These are phyloP conservation scores for Solanum paucissectum DNA, from an alignment of 257 asterid species.

Conservation along the genomic window DNA sequence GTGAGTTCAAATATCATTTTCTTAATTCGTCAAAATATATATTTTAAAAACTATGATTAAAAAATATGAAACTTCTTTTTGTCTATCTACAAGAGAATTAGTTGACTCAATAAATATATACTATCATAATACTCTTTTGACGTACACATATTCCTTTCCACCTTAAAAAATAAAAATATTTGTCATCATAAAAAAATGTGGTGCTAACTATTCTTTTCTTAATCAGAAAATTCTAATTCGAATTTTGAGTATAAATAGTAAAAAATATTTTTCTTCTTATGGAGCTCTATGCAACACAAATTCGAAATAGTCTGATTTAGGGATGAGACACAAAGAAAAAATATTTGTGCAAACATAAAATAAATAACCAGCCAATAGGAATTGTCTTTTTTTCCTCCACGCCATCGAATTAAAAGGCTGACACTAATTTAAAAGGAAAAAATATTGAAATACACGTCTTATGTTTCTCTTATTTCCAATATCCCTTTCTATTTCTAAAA, in stretches of 20 bases:
- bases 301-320: no score
- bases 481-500: no score
- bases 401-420: background rate
- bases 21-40: background rate
- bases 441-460: no score
- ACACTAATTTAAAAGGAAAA: background rate
- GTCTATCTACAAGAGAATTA: background rate
- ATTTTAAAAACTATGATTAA: background rate
- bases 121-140: background rate
- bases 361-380: background rate
- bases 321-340: background rate
- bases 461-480: no score
- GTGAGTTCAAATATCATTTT: background rate
- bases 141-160: background rate
- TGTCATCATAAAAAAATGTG: background rate
- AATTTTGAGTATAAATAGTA: no score
- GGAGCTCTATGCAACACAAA: fast-evolving
- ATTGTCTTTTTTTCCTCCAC: background rate
- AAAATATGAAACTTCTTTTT: background rate
- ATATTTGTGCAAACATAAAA: background rate
- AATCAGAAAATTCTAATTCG: no score
- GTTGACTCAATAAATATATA: background rate
- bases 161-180: background rate
- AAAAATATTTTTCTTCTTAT: fast-evolving
- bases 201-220: fast-evolving